Evolutionary conservation across 306 rosid species (phyloP), one percentile per base, ranked within the genome.

Genomic region (Mimosa bimucronata): DNA sequence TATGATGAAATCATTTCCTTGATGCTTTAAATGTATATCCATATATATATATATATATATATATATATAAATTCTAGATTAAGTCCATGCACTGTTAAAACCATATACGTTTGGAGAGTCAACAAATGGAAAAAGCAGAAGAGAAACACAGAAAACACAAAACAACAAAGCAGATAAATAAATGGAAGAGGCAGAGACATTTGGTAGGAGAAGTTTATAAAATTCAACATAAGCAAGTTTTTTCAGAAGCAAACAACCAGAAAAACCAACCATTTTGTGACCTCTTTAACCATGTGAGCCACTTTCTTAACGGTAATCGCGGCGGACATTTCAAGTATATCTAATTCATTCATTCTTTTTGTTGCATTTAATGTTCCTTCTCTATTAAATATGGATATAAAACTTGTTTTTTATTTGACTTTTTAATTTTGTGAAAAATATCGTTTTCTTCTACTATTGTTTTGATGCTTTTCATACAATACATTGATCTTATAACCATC

Each of bases 221-320:
- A 34, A 34, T 34, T 34, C 38, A 2, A 6, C 38, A 34, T 34
- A 34, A 34, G 38, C 3, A 34, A 34, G 38, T 34, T 42, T 66
- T 64, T 34, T 18, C 18, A 2, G 16, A 60, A 60, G 37, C 5
- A 0, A 64, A 64, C 21, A 8, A 30, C 2, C 46, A 42, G 16
- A 67, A 31, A 34, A 37, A 8, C 30, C 16, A 67, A 37, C 72
- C 29, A 38, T 38, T 38, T 66, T 77, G 41, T 86, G 9, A 66
- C 37, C 42, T 23, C 48, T 83, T 66, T 76, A 50, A 66, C 8
- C 25, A 45, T 13, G 76, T 12, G 14, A 61, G 29, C 10, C 74
- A 23, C 31, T 60, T 29, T 25, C 15, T 64, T 55, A 66, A 80
- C 92, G 93, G 30, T 26, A 85, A 90, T 90, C 93, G 41, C 89